Evolutionary conservation across 148 eudicot genomes (phyloP), one percentile per base, ranked within the genome.

Genomic region (Chenopodium formosanum): DNA sequence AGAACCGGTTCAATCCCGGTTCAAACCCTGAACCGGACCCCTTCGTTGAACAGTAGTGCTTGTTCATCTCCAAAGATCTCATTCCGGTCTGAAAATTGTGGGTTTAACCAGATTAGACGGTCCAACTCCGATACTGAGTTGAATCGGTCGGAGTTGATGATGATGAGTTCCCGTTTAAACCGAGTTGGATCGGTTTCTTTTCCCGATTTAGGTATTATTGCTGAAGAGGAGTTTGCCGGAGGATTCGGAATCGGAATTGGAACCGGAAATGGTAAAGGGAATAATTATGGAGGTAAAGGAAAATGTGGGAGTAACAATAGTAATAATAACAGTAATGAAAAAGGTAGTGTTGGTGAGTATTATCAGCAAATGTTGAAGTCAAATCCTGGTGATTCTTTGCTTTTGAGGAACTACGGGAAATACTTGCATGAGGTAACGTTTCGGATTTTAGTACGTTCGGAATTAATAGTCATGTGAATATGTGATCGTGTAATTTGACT

Each of bases 391-490:
- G 87, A 93, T 82, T 60, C 93, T 66, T 83, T 94, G 68, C 83
- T 92, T n/a, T 86, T 94, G 37, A 79, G 89, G 73, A 94, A 94
- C 81, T 94, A 94, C 40, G 95, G 80, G 44, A 92, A 79, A 73
- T 94, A 90, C 74, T 88, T 93, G 81, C 89, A 94, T 81, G 89
- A 93, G 98, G 98, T 94, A 91, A 81, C 20, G 16, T 50, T 50
- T 50, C 14, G 3, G 16, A 50, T 50, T 50, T 50, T 25, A 25
- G 25, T 25, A 25, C 25, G 14, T 48, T 12, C 2, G 13, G 2
- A 48, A 48, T 48, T 48, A 48, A 48, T 48, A 48, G 13, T 48
- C 12, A 48, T 10, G 14, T 48, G 52, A 47, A 7, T 7, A 1
- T 10, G 1, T 47, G 11, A 47, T 32, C 34, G 34, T 32, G 3